These are phyloP conservation scores for Candida berthetii DNA, from an alignment of 805 yeast species.

Conservation along the genomic window DNA sequence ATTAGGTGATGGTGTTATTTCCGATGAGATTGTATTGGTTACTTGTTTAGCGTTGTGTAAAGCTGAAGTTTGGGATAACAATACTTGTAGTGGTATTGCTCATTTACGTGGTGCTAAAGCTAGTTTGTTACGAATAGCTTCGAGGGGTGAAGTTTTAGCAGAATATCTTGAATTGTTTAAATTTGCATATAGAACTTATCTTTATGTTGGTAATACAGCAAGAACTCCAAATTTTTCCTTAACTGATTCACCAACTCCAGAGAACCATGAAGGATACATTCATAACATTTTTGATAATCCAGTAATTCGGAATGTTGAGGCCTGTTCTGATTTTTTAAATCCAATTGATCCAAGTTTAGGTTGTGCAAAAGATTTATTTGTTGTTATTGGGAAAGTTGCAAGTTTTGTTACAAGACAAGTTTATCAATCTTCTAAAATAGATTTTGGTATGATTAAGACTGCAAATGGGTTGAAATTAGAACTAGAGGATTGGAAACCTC, in stretches of 20 bases:
- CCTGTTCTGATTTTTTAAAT: neutral
- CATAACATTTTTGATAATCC: constrained; percentile 7
- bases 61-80: constrained; percentile 66
- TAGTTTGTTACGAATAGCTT: constrained; percentile 44
- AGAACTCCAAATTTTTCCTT: constrained; percentile 51
- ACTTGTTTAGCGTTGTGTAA: constrained; percentile 59
- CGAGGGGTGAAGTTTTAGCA: constrained; percentile 3
- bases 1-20: constrained; percentile 36
- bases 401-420: constrained; percentile 40
- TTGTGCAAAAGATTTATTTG: constrained; percentile 57
- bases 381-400: constrained; percentile 61
- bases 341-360: constrained; percentile 60
- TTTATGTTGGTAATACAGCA: constrained; percentile 61
- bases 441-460: constrained; percentile 39
- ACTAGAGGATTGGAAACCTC: constrained; percentile 52
- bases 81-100: constrained; percentile 60
- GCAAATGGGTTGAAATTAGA: constrained; percentile 51
- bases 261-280: constrained; percentile 10
- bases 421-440: constrained; percentile 32
- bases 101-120: constrained; percentile 63
- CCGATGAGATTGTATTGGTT: constrained; percentile 56
- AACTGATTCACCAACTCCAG: constrained; percentile 23
- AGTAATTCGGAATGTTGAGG: neutral
- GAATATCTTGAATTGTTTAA: constrained; percentile 7
- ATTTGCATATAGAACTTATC: constrained; percentile 57